Base-by-base conservation (phyloP, 2,329 filamentous ascomycete genomes). In the Bimuria novae-zelandiae region DNA sequence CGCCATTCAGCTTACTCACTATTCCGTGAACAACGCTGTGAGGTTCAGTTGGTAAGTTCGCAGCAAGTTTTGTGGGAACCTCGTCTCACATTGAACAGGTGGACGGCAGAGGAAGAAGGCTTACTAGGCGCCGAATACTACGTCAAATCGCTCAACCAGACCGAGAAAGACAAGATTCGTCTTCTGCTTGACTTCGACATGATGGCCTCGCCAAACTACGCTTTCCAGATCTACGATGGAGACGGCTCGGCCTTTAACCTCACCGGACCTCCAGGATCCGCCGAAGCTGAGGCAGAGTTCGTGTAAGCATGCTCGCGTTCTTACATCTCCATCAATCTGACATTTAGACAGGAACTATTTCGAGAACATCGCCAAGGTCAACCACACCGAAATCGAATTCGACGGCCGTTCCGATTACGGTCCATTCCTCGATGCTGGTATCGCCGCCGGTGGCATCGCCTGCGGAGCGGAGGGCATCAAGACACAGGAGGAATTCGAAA, bases 371-470 rank as follows among this genome's bases (percentile, higher is more conserved):
- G 61, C 66, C 10, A 61, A 64, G 3, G 57, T 68, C 8, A 67
- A 68, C 53, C 66, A 86, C 68, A 88, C 84, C 0, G 84, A 88
- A 52, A 89, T 89, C 23, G 82, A 84, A 2, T 93, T 94, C 60
- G 87, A 91, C 62, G 89, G 89, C 6, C 85, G 89, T 53, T 90
- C 86, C 57, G 90, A 94, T 73, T 93, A 93, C 63, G 88, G 86
- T 45, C 87, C 84, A 1, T 92, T 93, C 76, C 87, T 92, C 64
- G 80, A 84, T 30, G 80, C 83, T 51, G 87, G 87, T 3, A 90
- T 92, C 36, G 87, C 89, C 0, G 84, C 84, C 1, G 89, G 89
- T 21, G 89, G 89, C 25, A 84, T 92, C 55, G 88, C 89, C 49
- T 91, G 89, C 2, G 89, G 89, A 33, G 89, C 89, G 1, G 89